phyloP scores from a whole-genome alignment of 2,329 filamentous ascomycete species.

The Daldinia sp. region DNA sequence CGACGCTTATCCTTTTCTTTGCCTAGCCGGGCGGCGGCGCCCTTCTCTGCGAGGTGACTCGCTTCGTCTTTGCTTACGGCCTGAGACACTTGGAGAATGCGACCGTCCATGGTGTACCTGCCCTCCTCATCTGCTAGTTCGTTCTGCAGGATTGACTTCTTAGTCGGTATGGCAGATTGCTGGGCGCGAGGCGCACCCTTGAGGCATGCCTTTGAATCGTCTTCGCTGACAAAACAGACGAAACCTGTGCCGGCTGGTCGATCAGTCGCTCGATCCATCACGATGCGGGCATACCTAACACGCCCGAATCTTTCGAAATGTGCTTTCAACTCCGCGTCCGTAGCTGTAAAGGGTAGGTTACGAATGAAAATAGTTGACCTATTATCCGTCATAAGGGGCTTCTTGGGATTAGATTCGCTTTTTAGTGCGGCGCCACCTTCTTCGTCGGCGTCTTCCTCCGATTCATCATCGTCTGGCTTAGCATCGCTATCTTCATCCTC shows the following conservation, averaged over 20 bases:
- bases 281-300: conserved; percentile 91
- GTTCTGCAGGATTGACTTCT: conserved; percentile 88
- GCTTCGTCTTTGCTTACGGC: conserved; percentile 90
- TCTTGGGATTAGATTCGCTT: conserved; percentile 34
- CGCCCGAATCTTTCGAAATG: conserved; percentile 91
- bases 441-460: conserved; percentile 60
- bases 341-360: conserved; percentile 90
- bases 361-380: conserved; percentile 89
- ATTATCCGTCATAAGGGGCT: conserved; percentile 67
- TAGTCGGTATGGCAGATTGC: conserved; percentile 62
- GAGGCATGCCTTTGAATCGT: conserved; percentile 82
- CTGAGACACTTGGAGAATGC: conserved; percentile 84
- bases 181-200: conserved; percentile 75
- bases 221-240: conserved; percentile 86
- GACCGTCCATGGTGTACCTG: conserved; percentile 89
- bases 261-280: conserved; percentile 86
- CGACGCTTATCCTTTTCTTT: conserved; percentile 88
- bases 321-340: conserved; percentile 82
- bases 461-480: conserved; percentile 66
- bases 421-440: conserved; percentile 56
- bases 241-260: conserved; percentile 93
- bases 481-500: conserved; percentile 56
- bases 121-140: conserved; percentile 84
- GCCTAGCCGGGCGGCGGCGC: conserved; percentile 71
- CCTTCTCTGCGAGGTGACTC: conserved; percentile 77